These are phyloP conservation scores for Arthrocladium fulminans DNA, from an alignment of 2,329 filamentous ascomycete species.

Conservation along the genomic window DNA sequence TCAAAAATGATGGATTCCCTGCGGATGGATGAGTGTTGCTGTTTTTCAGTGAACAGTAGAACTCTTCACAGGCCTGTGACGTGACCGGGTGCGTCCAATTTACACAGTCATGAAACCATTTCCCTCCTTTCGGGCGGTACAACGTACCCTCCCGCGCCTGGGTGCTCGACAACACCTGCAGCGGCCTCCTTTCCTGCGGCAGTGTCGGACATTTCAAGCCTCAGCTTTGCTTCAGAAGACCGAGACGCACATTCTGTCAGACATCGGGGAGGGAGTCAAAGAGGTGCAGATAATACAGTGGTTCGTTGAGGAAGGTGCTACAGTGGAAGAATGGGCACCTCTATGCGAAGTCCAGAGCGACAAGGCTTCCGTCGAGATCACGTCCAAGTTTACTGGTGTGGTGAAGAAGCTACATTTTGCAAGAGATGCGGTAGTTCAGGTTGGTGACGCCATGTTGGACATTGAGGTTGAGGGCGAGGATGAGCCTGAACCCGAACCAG, in stretches of 20 bases:
- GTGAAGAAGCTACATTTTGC: slow-evolving; percentile 96
- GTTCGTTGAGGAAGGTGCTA: slow-evolving; percentile 93
- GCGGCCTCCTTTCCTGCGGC: slow-evolving; percentile 7
- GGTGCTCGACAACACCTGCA: background rate
- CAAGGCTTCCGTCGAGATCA: slow-evolving; percentile 84
- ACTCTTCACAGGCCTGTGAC: too few relatives aligned
- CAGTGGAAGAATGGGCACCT: slow-evolving; percentile 95
- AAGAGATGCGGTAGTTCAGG: slow-evolving; percentile 89
- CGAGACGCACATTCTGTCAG: slow-evolving; percentile 20
- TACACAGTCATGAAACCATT: background rate
- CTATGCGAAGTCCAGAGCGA: slow-evolving; percentile 98
- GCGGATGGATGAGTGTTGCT: too few relatives aligned
- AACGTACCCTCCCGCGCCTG: background rate
- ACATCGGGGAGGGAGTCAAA: slow-evolving; percentile 64
- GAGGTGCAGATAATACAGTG: slow-evolving; percentile 99
- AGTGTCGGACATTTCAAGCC: slow-evolving; percentile 17
- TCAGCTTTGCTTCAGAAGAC: slow-evolving; percentile 14
- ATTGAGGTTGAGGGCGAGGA: slow-evolving; percentile 22
- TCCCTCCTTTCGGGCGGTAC: background rate
- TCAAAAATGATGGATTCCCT: too few relatives aligned
- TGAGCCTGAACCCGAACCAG: slow-evolving; percentile 41
- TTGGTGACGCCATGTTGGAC: slow-evolving; percentile 45
- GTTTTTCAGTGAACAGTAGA: too few relatives aligned
- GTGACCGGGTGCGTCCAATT: too few relatives aligned
- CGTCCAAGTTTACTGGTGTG: slow-evolving; percentile 85